These are phyloP conservation scores for Alliaria petiolata DNA, from an alignment of 345 rosid species.

Conservation along the genomic window DNA sequence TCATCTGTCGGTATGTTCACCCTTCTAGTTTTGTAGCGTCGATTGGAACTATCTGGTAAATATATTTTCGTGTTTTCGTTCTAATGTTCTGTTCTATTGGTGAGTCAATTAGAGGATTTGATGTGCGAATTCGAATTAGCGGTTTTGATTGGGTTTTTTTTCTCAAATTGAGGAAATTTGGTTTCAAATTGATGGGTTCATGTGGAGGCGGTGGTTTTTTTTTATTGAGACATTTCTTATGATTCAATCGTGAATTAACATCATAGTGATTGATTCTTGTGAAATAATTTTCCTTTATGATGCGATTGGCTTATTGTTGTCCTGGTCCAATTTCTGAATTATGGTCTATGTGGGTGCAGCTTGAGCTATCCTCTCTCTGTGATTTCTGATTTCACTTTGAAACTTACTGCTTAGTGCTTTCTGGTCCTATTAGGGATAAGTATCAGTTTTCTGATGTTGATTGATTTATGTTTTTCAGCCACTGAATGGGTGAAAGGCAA, in stretches of 20 bases:
- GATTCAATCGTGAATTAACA: background rate
- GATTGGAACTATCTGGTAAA: background rate
- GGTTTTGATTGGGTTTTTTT: background rate
- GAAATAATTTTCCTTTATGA: background rate
- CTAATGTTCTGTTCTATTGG: background rate
- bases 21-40: background rate
- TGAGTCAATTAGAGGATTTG: background rate
- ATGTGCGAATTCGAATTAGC: background rate
- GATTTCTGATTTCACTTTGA: background rate
- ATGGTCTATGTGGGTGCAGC: background rate
- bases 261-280: background rate
- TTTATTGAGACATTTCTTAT: no score
- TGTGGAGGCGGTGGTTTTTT: background rate
- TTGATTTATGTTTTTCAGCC: conserved; percentile 38
- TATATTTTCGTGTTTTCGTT: background rate
- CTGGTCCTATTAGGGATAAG: background rate
- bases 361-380: background rate
- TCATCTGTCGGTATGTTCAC: conserved; percentile 76
- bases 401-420: background rate
- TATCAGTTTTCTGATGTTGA: background rate
- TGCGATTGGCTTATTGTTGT: background rate
- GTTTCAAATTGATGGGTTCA: background rate
- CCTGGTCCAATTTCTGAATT: no score
- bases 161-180: background rate
- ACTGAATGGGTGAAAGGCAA: conserved; percentile 99